These are phyloP conservation scores for Exophiala sideris DNA, from an alignment of 2,329 filamentous ascomycete species.

Conservation along the genomic window DNA sequence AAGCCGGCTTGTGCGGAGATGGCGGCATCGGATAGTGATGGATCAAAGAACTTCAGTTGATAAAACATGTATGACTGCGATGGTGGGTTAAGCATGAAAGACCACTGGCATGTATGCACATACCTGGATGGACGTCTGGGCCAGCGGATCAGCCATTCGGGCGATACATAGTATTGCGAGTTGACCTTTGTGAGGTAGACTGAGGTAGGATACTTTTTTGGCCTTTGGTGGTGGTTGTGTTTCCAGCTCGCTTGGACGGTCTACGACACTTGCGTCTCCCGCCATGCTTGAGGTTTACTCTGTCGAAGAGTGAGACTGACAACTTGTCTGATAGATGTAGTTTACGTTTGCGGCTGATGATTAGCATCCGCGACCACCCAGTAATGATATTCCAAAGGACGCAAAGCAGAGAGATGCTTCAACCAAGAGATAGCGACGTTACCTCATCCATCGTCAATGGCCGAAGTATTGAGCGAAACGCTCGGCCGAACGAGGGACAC, in stretches of 20 bases:
- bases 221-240: neutral
- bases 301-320: too few species aligned
- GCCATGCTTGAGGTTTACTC: too few species aligned
- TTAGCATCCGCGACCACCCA: too few species aligned
- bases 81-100: neutral
- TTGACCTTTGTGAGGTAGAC: neutral
- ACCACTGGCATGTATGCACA: neutral
- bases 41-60: conserved; percentile 73
- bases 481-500: too few species aligned
- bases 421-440: too few species aligned
- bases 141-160: conserved; percentile 34
- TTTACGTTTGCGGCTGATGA: too few species aligned
- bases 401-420: too few species aligned
- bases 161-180: neutral
- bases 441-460: too few species aligned
- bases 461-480: too few species aligned
- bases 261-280: neutral
- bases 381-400: too few species aligned
- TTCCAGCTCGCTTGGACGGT: neutral
- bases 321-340: too few species aligned
- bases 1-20: conserved; percentile 75
- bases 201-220: neutral
- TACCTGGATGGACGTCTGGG: conserved; percentile 31
- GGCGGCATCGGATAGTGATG: conserved; percentile 52
- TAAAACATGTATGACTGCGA: conserved; percentile 70